Evolutionary conservation across 345 rosid species (phyloP), one percentile per base, ranked within the genome.

Genomic region (Moricandia moricandioides): DNA sequence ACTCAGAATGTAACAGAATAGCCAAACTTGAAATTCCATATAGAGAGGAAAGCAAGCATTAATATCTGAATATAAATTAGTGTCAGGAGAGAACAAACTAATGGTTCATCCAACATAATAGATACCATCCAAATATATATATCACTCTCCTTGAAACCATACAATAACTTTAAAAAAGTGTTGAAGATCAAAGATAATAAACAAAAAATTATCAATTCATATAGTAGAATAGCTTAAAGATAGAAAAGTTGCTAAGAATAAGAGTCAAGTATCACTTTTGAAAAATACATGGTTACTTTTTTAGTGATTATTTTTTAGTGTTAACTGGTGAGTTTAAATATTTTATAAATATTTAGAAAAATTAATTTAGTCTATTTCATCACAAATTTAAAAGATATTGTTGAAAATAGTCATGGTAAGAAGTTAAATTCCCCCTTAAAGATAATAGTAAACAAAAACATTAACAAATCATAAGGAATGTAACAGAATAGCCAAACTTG

Each of bases 401-500:
- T n/a, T n/a, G n/a, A n/a, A n/a, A n/a, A n/a, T n/a, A n/a, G n/a
- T n/a, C n/a, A n/a, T n/a, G n/a, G n/a, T n/a, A n/a, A n/a, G n/a
- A n/a, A n/a, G n/a, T n/a, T n/a, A n/a, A n/a, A n/a, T n/a, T n/a
- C n/a, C n/a, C n/a, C n/a, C 2, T 21, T 21, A 21, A 21, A 21
- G 24, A 21, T 21, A 21, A 39, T 0, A 62, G 27, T 0, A 31
- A 54, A 67, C 18, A 16, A 31, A 12, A 7, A 39, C 31, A 29
- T 29, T 29, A 29, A 2, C 1, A 60, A 14, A 3, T 29, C 31
- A 29, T 1, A 29, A 29, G 3, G 18, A 57, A 58, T 77, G 80
- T 77, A 64, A 58, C 76, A 77, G 80, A 77, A 71, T 0, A 77
- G 80, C 80, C 76, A 77, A 77, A 77, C 80, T 70, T 49, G 80